These are phyloP conservation scores for Lenwebbia sp. DNA, from an alignment of 345 rosid species.

Conservation along the genomic window DNA sequence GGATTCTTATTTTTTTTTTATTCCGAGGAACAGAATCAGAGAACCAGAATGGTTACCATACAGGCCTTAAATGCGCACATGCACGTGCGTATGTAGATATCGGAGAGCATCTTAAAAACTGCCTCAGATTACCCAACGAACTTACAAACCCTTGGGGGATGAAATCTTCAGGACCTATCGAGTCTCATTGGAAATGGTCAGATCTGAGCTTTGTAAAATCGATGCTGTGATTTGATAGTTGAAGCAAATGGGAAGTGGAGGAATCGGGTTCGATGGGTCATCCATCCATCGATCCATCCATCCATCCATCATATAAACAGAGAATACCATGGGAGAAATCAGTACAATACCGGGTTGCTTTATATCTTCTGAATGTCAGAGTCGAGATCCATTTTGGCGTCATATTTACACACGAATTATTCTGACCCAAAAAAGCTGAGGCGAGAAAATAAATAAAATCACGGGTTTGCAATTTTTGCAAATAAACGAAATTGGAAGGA, in stretches of 20 bases:
- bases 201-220: too few relatives aligned
- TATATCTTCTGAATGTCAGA: background rate
- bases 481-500: background rate
- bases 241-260: background rate
- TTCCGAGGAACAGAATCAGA: too few relatives aligned
- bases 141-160: background rate
- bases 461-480: background rate
- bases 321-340: background rate
- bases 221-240: background rate
- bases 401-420: background rate
- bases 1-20: too few relatives aligned
- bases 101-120: background rate
- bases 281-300: background rate
- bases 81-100: fast-evolving
- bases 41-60: too few relatives aligned
- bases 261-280: background rate
- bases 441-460: background rate
- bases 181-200: background rate
- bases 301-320: background rate
- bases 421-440: background rate
- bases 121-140: background rate
- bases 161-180: background rate
- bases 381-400: background rate
- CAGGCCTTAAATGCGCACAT: too few relatives aligned
- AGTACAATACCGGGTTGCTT: background rate